phyloP scores from a whole-genome alignment of 495 filamentous ascomycete species.

The Chlorociboria aeruginascens region DNA sequence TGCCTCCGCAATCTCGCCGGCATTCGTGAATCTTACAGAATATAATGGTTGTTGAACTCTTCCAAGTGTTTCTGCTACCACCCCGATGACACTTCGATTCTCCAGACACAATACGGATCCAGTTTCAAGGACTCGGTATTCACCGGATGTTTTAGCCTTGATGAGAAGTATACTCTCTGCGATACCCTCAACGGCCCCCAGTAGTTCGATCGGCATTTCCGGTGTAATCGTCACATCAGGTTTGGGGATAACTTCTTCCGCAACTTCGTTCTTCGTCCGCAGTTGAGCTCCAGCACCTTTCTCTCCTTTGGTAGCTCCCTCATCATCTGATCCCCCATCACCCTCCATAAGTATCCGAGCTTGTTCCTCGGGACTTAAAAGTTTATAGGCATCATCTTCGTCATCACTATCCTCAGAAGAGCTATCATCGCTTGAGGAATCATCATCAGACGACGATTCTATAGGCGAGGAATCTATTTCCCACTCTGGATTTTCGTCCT shows the following conservation, averaged over 20 bases:
- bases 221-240: constrained; percentile 62
- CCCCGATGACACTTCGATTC: constrained; percentile 63
- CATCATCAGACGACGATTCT: constrained; percentile 38
- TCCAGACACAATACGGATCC: constrained; percentile 76
- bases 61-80: constrained; percentile 70
- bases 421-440: constrained; percentile 32
- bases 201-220: constrained; percentile 59
- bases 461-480: constrained; percentile 44
- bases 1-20: constrained; percentile 50
- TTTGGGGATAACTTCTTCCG: constrained; percentile 54
- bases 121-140: constrained; percentile 69
- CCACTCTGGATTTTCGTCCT: constrained; percentile 29
- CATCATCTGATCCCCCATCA: constrained; percentile 58
- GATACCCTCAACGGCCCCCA: constrained; percentile 60
- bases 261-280: constrained; percentile 62
- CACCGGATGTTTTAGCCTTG: constrained; percentile 64
- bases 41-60: constrained; percentile 75
- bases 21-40: constrained; percentile 54
- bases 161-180: constrained; percentile 70
- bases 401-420: constrained; percentile 44
- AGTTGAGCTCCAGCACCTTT: constrained; percentile 35
- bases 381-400: constrained; percentile 56
- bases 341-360: constrained; percentile 71
- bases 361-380: constrained; percentile 66
- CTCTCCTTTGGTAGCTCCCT: constrained; percentile 34